These are phyloP conservation scores for Pinus tabuliformis DNA, from an alignment of 75 land plant genomes.

Conservation along the genomic window DNA sequence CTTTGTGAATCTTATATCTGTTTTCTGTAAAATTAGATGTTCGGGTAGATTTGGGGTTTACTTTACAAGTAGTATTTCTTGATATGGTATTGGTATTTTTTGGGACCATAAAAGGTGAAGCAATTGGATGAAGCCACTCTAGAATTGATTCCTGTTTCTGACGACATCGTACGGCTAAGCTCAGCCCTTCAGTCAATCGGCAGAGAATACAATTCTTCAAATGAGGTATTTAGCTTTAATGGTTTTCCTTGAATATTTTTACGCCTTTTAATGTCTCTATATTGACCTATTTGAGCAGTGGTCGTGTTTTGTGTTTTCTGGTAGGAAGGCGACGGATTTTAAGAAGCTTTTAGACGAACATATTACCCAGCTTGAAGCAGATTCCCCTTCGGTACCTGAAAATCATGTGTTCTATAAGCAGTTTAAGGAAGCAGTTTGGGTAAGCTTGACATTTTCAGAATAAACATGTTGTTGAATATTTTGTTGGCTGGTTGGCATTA, in stretches of 20 bases:
- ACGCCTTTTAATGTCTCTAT: neutral
- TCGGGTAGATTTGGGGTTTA: too few relatives aligned
- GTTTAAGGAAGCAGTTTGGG: conserved; percentile 89
- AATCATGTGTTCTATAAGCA: conserved; percentile 49
- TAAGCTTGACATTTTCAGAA: conserved; percentile 17
- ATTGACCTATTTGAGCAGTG: neutral
- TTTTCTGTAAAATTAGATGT: too few relatives aligned
- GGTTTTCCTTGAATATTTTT: neutral
- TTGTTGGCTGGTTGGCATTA: too few relatives aligned
- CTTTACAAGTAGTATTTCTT: neutral
- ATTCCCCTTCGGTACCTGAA: conserved; percentile 36
- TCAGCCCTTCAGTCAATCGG: conserved; percentile 42
- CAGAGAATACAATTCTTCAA: conserved; percentile 27
- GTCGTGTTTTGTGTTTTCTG: neutral
- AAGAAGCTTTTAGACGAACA: conserved; percentile 54
- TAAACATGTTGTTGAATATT: neutral
- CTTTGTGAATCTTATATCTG: too few relatives aligned
- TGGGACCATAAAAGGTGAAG: conserved; percentile 34
- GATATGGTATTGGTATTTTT: neutral
- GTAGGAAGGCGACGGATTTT: conserved; percentile 62
- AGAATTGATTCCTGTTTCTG: conserved; percentile 38
- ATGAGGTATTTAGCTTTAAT: conserved; percentile 36
- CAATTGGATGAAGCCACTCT: conserved; percentile 48
- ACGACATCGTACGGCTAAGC: conserved; percentile 36
- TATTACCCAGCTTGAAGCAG: conserved; percentile 30